These are phyloP conservation scores for Daldinia sp. DNA, from an alignment of 2,329 filamentous ascomycete species.

Conservation along the genomic window DNA sequence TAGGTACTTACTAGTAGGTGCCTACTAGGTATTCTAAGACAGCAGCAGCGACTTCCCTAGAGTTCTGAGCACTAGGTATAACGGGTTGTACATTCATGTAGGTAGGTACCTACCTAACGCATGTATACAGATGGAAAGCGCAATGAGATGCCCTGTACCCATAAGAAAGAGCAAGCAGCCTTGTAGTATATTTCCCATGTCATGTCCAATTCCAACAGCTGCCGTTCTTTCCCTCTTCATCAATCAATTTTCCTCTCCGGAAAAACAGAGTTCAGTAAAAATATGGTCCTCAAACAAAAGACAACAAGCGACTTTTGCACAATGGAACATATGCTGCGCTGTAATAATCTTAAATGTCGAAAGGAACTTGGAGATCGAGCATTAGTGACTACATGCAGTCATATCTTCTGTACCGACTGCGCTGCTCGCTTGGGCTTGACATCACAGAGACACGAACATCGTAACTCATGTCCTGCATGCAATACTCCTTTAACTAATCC, in stretches of 20 bases:
- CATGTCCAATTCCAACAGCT: not conserved
- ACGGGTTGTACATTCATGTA: not conserved
- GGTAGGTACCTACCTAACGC: not conserved
- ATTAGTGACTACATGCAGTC: conserved; percentile 91
- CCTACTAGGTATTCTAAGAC: no score
- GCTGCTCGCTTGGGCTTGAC: conserved; percentile 74
- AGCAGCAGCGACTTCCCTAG: no score
- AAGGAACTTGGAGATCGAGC: conserved; percentile 75
- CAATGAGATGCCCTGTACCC: not conserved
- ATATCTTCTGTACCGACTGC: conserved; percentile 87
- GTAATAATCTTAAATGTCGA: conserved; percentile 85
- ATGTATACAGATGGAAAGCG: not conserved
- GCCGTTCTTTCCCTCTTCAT: not conserved
- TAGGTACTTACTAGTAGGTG: no score
- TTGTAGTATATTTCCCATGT: not conserved
- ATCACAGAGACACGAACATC: conserved; percentile 62
- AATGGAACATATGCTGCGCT: conserved; percentile 82
- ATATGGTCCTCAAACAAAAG: conserved; percentile 8
- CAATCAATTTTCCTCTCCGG: not conserved
- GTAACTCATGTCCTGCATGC: conserved; percentile 80
- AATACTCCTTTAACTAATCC: conserved; percentile 73
- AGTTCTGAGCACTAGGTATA: no score
- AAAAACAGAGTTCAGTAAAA: no score
- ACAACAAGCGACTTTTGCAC: not conserved
- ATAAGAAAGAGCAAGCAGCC: not conserved